A percentile compares a stretch with the other conserved stretches of the same genome.
Conservation (phyloP, 2,329 filamentous ascomycete genomes). For the Arthrobotrys sinensis region DNA sequence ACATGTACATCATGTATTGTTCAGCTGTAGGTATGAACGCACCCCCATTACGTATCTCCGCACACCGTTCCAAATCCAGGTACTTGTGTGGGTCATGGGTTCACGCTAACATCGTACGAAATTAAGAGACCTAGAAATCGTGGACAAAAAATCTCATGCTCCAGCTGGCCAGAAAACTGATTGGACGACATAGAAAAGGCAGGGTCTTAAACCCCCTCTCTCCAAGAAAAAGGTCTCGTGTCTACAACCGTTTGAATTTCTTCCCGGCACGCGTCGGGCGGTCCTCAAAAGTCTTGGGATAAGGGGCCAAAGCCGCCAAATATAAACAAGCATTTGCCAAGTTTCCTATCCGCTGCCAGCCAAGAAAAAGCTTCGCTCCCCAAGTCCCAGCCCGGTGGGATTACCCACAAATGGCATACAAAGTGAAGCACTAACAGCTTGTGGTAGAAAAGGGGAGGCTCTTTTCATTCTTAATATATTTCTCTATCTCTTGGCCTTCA, state of each 20-base stretch:
- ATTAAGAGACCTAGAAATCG: slow-evolving; percentile 1
- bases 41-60: slow-evolving; percentile 12
- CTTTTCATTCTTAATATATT: slow-evolving; percentile 42
- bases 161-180: slow-evolving; percentile 21
- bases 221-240: slow-evolving; percentile 18
- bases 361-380: slow-evolving; percentile 61
- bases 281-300: slow-evolving; percentile 34
- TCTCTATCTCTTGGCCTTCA: slow-evolving; percentile 47
- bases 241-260: slow-evolving; percentile 13
- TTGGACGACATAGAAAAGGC: slow-evolving; percentile 22
- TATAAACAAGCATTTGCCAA: slow-evolving; percentile 62
- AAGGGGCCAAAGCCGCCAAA: slow-evolving; percentile 54
- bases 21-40: slow-evolving; percentile 1
- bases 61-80: background rate
- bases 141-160: background rate
- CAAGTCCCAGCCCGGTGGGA: slow-evolving; percentile 45
- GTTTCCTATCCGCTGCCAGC: slow-evolving; percentile 61
- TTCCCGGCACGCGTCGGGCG: slow-evolving; percentile 31
- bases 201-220: slow-evolving; percentile 11
- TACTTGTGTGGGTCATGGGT: slow-evolving; percentile 20
- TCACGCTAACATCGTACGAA: slow-evolving; percentile 21
- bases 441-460: slow-evolving; percentile 35
- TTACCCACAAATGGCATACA: slow-evolving; percentile 30
- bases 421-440: slow-evolving; percentile 16
- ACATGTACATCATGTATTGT: background rate